A percentile compares a stretch with the other conserved stretches of the same genome.
Evolutionary conservation across 2,329 filamentous ascomycete genomes (phyloP).

Genomic region (Curvularia eragrostidis): DNA sequence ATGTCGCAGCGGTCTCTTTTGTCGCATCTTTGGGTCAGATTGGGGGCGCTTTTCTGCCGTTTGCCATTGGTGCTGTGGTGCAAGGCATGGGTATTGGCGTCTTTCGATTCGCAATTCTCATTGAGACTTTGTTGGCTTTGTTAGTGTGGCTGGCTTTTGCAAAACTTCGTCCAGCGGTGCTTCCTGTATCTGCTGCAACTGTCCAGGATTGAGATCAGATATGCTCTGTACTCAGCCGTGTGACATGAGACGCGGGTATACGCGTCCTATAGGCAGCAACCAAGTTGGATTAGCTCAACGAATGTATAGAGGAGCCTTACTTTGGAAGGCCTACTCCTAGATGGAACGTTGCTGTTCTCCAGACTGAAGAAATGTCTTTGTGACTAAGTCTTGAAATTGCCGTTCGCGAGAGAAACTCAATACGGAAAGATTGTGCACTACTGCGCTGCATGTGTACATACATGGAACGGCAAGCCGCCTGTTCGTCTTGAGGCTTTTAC

Average conservation of each 20-base stretch:
- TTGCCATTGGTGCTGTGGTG: slow-evolving; percentile 53
- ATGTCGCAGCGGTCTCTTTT: slow-evolving; percentile 55
- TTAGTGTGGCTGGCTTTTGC: slow-evolving; percentile 34
- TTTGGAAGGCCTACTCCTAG: neutral
- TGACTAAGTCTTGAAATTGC: too few relatives aligned
- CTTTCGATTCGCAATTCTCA: slow-evolving; percentile 44
- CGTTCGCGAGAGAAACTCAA: neutral
- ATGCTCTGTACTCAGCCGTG: too few relatives aligned
- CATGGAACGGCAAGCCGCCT: neutral
- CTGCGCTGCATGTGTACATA: neutral
- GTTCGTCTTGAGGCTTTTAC: neutral
- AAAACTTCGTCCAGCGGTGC: slow-evolving; percentile 7
- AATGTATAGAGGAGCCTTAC: neutral
- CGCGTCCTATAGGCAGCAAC: neutral
- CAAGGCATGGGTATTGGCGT: slow-evolving; percentile 50
- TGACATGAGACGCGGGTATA: neutral
- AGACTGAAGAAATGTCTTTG: neutral
- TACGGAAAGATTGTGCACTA: neutral
- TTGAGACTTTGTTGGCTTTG: slow-evolving; percentile 31
- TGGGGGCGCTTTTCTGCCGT: slow-evolving; percentile 54
- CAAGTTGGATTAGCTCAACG: neutral
- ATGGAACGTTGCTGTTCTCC: neutral
- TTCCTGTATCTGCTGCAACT: neutral
- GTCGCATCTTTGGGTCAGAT: slow-evolving; percentile 55
- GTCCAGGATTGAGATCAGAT: neutral